A percentile compares a stretch with the other conserved stretches of the same genome.
Evolutionary conservation across 2,329 filamentous ascomycete genomes (phyloP).

Genomic region (Sporothrix dimorphospora): DNA sequence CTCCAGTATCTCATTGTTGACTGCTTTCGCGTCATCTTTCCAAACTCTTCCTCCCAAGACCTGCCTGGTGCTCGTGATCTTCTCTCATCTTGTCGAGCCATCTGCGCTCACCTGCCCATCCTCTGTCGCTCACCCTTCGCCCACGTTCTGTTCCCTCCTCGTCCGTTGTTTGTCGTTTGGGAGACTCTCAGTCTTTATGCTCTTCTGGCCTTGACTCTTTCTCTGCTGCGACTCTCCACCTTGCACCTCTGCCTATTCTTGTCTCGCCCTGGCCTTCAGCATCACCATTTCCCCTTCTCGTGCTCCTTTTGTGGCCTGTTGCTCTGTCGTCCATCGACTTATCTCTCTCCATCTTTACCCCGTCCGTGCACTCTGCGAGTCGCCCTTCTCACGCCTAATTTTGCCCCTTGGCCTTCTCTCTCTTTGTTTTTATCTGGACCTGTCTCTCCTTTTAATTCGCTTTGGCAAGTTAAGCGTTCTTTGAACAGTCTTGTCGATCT

Average conservation of each 20-base stretch:
- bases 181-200: background rate
- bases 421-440: slow-evolving; percentile 18
- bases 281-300: background rate
- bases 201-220: background rate
- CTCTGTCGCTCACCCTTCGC: background rate
- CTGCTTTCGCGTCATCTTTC: slow-evolving; percentile 13
- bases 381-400: background rate
- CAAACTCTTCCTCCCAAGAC: background rate
- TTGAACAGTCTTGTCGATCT: slow-evolving; percentile 23
- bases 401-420: background rate
- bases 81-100: slow-evolving; percentile 16
- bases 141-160: background rate
- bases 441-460: background rate
- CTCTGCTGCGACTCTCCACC: background rate
- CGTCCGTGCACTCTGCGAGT: slow-evolving; percentile 20
- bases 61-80: slow-evolving; percentile 17
- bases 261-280: background rate
- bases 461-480: slow-evolving; percentile 3
- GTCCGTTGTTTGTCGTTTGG: background rate
- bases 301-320: slow-evolving; percentile 25
- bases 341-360: slow-evolving; percentile 5
- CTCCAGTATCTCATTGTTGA: background rate
- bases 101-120: slow-evolving; percentile 12
- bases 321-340: background rate
- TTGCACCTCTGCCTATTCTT: background rate